Percentiles rank a stretch among this genome's conserved stretches.
Conservation (phyloP, 345 rosid species). For the Salix purpurea region DNA sequence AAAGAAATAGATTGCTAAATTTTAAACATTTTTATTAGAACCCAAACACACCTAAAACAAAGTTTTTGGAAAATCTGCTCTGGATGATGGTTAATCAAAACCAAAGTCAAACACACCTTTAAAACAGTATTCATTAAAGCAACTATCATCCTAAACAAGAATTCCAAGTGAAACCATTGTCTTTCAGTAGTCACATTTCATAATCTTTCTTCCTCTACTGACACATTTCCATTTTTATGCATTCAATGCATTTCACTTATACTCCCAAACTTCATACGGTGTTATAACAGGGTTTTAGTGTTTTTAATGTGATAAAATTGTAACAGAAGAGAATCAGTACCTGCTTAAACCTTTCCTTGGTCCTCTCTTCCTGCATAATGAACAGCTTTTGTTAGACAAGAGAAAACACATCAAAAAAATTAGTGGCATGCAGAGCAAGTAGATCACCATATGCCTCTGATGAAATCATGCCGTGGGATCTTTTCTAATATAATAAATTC, state of each 20-base stretch:
- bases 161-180: neutral
- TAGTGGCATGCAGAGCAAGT: neutral
- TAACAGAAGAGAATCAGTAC: conserved; percentile 24
- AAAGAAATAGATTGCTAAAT: neutral
- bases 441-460: neutral
- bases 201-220: neutral
- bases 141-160: neutral
- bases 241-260: neutral
- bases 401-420: neutral
- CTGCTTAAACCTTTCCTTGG: conserved; percentile 66
- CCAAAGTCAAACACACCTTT: neutral
- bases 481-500: neutral
- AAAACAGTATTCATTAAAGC: neutral
- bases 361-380: conserved; percentile 55
- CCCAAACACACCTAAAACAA: neutral
- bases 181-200: neutral
- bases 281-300: neutral
- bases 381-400: conserved; percentile 5
- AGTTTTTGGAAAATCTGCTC: neutral
- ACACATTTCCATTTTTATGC: neutral
- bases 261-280: neutral
- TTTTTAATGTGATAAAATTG: neutral
- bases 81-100: neutral
- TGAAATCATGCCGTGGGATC: neutral
- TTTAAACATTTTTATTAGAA: neutral